A percentile compares a stretch with the other conserved stretches of the same genome.
These are phyloP conservation scores for Casuarina equisetifolia DNA, from an alignment of 306 rosid genomes.

Conservation along the genomic window DNA sequence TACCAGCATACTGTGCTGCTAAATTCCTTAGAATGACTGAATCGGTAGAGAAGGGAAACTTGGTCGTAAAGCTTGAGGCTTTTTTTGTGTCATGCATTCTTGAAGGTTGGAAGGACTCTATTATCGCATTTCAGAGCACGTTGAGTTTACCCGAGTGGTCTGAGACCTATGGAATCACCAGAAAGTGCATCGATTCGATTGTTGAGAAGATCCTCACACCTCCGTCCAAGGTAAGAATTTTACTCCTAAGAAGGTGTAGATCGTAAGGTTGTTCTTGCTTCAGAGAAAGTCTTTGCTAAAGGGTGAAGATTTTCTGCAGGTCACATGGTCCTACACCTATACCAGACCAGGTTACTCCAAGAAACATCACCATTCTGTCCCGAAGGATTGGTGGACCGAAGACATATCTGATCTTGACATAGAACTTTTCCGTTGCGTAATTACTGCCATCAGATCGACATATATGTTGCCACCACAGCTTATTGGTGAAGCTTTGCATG, in stretches of 20 bases:
- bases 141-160: constrained; percentile 74
- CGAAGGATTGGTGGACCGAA: constrained; percentile 99
- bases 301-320: constrained; percentile 49
- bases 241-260: neutral
- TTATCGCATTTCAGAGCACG: constrained; percentile 62
- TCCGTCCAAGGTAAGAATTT: constrained; percentile 59
- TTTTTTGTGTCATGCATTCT: constrained; percentile 86
- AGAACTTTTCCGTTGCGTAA: constrained; percentile 75
- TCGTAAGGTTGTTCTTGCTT: neutral
- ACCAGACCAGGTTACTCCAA: constrained; percentile 84
- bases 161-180: constrained; percentile 80
- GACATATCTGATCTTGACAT: constrained; percentile 84
- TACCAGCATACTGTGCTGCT: constrained; percentile 71
- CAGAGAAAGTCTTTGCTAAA: constrained; percentile 11
- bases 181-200: constrained; percentile 85
- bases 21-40: constrained; percentile 85
- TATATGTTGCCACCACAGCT: constrained; percentile 73
- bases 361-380: constrained; percentile 71
- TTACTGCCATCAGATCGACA: constrained; percentile 70
- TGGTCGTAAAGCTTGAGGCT: constrained; percentile 74
- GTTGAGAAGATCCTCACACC: constrained; percentile 80
- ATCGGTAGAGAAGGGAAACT: constrained; percentile 68
- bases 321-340: constrained; percentile 92
- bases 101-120: constrained; percentile 93
- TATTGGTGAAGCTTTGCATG: constrained; percentile 95